Evolutionary conservation across 192 early-diverging fungal species (phyloP).

Genomic region (Podila horticola): DNA sequence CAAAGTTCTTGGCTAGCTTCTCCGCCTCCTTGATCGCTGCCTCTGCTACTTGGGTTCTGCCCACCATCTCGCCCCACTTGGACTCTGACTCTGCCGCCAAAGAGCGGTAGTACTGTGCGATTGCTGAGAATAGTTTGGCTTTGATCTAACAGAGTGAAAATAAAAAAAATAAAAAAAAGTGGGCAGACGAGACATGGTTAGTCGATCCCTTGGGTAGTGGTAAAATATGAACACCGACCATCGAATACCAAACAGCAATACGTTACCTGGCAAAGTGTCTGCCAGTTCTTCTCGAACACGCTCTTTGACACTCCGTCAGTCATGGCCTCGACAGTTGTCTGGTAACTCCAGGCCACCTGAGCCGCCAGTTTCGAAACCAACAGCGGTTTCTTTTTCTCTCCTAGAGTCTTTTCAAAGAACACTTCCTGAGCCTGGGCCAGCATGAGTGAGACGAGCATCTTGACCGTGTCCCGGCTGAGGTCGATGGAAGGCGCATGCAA

Average conservation of each 20-base stretch:
- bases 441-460: slow-evolving; percentile 86
- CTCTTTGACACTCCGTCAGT: slow-evolving; percentile 69
- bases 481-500: slow-evolving; percentile 95
- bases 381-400: slow-evolving; percentile 89
- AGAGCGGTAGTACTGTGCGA: slow-evolving; percentile 89
- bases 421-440: slow-evolving; percentile 96
- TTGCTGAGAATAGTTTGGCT: slow-evolving; percentile 84
- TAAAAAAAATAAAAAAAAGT: not conserved
- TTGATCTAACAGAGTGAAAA: slow-evolving; percentile 71
- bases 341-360: slow-evolving; percentile 82
- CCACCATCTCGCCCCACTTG: slow-evolving; percentile 89
- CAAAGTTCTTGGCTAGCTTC: slow-evolving; percentile 78
- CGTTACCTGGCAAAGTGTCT: slow-evolving; percentile 78
- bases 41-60: slow-evolving; percentile 82
- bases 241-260: not conserved
- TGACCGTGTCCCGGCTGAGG: slow-evolving; percentile 90
- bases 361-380: slow-evolving; percentile 93
- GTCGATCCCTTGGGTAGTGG: not conserved
- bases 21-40: slow-evolving; percentile 86
- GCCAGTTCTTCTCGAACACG: slow-evolving; percentile 86
- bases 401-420: slow-evolving; percentile 84
- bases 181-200: not conserved
- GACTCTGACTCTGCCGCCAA: slow-evolving; percentile 77
- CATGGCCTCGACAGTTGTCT: slow-evolving; percentile 77
- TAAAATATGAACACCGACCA: not conserved